Evolutionary conservation across 73 alveolate genomes (phyloP).

Genomic region (Stentor roeselii): DNA sequence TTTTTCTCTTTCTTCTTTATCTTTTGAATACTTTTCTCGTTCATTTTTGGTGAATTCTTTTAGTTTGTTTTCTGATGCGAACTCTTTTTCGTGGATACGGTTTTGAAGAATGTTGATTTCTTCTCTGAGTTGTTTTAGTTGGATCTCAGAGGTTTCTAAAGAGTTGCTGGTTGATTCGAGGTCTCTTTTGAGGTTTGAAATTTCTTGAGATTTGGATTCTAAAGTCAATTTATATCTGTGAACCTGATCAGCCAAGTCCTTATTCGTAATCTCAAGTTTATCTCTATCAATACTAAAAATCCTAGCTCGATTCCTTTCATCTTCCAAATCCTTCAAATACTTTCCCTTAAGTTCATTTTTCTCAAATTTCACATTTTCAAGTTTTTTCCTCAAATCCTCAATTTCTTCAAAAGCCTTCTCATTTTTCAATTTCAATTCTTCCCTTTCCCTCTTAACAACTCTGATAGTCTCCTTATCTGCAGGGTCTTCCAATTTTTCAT

Average conservation of each 20-base stretch:
- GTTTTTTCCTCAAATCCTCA: slow-evolving; percentile 50
- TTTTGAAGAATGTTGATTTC: slow-evolving; percentile 38
- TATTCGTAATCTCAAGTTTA: slow-evolving; percentile 35
- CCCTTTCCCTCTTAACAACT: slow-evolving; percentile 45
- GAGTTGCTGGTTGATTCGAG: slow-evolving; percentile 16
- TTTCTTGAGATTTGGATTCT: slow-evolving; percentile 36
- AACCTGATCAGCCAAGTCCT: slow-evolving; percentile 38
- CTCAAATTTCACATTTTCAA: slow-evolving; percentile 48
- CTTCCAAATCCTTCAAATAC: slow-evolving; percentile 46
- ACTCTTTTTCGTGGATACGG: slow-evolving; percentile 35
- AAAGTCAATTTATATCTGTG: slow-evolving; percentile 21
- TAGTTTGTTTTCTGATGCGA: slow-evolving; percentile 38
- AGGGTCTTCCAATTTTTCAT: slow-evolving; percentile 39
- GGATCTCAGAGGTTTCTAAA: slow-evolving; percentile 41
- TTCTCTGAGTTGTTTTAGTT: slow-evolving; percentile 32
- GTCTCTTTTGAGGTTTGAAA: slow-evolving; percentile 18
- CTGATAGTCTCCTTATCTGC: slow-evolving; percentile 51
- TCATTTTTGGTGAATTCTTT: slow-evolving; percentile 20
- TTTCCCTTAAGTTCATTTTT: slow-evolving; percentile 43
- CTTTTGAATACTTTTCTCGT: slow-evolving; percentile 36
- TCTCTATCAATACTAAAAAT: slow-evolving; percentile 34
- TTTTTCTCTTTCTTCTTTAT: slow-evolving; percentile 48
- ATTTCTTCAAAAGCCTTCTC: slow-evolving; percentile 38
- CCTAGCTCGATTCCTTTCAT: slow-evolving; percentile 45
- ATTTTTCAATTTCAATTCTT: slow-evolving; percentile 41